Percentiles rank a stretch among this genome's conserved stretches.
These are phyloP conservation scores for Picochlorum sp. DNA, from an alignment of 139 green algal species.

Conservation along the genomic window DNA sequence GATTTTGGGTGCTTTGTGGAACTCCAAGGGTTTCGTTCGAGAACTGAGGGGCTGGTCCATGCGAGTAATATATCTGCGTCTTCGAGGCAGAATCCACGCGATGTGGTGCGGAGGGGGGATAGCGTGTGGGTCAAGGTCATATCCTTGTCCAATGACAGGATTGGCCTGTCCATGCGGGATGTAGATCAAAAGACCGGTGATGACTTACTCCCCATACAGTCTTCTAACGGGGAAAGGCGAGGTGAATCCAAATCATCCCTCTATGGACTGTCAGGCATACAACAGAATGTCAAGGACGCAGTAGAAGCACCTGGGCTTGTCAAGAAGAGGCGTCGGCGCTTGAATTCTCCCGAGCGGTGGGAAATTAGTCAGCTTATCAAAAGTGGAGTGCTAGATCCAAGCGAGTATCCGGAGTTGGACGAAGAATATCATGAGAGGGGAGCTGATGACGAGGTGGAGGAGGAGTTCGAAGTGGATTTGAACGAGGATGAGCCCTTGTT, in stretches of 20 bases:
- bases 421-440: slow-evolving; percentile 51
- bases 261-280: slow-evolving; percentile 77
- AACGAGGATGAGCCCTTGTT: slow-evolving; percentile 95
- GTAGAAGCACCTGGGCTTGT: not conserved
- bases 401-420: slow-evolving; percentile 86
- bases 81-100: slow-evolving; percentile 25
- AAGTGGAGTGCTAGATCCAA: slow-evolving; percentile 73
- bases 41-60: slow-evolving; percentile 89
- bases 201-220: slow-evolving; percentile 58
- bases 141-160: slow-evolving; percentile 37
- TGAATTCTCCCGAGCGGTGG: slow-evolving; percentile 50
- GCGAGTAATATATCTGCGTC: slow-evolving; percentile 68
- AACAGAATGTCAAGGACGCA: slow-evolving; percentile 2
- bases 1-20: slow-evolving; percentile 97
- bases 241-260: slow-evolving; percentile 26
- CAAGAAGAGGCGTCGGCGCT: slow-evolving; percentile 17
- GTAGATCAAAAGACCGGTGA: slow-evolving; percentile 87
- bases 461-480: slow-evolving; percentile 98
- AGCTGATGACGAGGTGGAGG: slow-evolving; percentile 39
- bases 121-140: slow-evolving; percentile 82
- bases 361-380: slow-evolving; percentile 49
- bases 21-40: slow-evolving; percentile 55
- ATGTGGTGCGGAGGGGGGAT: slow-evolving; percentile 26
- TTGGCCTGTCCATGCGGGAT: slow-evolving; percentile 85
- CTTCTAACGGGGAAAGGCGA: slow-evolving; percentile 26